Evolutionary conservation across 2,329 filamentous ascomycete genomes (phyloP).

Genomic region (Saccharata proteae): DNA sequence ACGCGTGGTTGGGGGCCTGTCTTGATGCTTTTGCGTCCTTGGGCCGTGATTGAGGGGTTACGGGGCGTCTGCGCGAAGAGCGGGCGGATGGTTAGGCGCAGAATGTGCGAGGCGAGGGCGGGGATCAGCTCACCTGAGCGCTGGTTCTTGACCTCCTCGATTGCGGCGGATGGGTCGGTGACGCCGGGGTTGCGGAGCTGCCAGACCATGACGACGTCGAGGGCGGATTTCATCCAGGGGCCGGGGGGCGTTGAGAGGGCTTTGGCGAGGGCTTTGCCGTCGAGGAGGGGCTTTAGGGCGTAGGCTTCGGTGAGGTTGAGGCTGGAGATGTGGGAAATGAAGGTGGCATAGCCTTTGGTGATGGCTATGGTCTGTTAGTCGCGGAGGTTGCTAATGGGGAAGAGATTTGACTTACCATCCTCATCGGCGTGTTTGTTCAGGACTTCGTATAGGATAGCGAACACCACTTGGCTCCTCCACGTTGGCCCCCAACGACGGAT

Average conservation of each 20-base stretch:
- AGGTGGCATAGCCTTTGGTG: constrained; percentile 39
- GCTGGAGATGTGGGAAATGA: constrained; percentile 40
- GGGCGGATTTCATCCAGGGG: constrained; percentile 70
- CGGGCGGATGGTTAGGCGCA: constrained; percentile 52
- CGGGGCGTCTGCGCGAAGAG: constrained; percentile 39
- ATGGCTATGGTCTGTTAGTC: constrained; percentile 23
- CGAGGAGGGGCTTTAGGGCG: constrained; percentile 42
- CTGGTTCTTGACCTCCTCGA: constrained; percentile 30
- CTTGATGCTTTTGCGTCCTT: constrained; percentile 43
- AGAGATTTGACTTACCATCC: constrained; percentile 27
- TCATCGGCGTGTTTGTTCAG: constrained; percentile 24
- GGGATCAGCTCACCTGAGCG: constrained; percentile 37
- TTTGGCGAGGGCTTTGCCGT: constrained; percentile 61
- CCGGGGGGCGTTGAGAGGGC: constrained; percentile 57
- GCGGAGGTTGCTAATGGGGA: constrained; percentile 2
- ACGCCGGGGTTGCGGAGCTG: constrained; percentile 67
- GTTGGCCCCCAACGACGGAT: constrained; percentile 60
- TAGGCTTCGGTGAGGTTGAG: constrained; percentile 40
- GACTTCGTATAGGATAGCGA: constrained; percentile 54
- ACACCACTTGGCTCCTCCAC: constrained; percentile 62
- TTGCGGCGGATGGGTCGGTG: constrained; percentile 41
- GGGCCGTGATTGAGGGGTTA: constrained; percentile 35
- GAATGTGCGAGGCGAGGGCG: constrained; percentile 41
- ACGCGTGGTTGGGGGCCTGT: constrained; percentile 19
- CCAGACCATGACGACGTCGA: constrained; percentile 76